Evolutionary conservation across 768 basidiomycete genomes (phyloP), one percentile per base, ranked within the genome.

Genomic region (Boletellus ananiceps): DNA sequence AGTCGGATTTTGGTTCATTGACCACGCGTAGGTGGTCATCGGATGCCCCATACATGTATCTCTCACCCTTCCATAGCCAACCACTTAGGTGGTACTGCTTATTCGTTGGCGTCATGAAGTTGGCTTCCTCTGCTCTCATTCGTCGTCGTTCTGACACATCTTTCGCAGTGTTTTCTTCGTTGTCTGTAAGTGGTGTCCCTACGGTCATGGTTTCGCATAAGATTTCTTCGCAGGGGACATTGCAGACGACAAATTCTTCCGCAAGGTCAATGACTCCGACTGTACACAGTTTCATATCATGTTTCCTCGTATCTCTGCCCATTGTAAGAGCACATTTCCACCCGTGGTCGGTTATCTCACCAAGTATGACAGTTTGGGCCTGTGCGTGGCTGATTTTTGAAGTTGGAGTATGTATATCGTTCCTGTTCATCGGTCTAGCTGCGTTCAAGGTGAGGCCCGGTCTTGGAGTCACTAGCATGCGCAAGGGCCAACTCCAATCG

Each of bases 1-100:
- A 40, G 79, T 97, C 49, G 93, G 90, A 0, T 89, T 97, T 57
- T 96, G 94, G 93, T 96, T 95, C 65, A 82, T 93, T 38, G 91
- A 86, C 62, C 94, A 97, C 66, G 93, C 77, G 91, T 86, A 66
- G 57, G 84, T 75, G 45, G 54, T 48, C 16, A 18, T 40, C 23
- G 15, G 36, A 33, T 35, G 25, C 16, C 21, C 41, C 55, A 1
- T 43, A 48, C 52, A 19, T 32, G 29, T 41, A 42, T 52, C 32
- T 54, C 41, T 42, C 33, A 61, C 44, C 16, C 44, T 23, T 43
- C 8, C 52, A 48, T 56, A 93, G 84, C 37, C 83, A 83, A 69
- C 86, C 88, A 38, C 69, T 95, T 47, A 76, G 93, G 46, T 92
- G 86, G 86, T 89, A 87, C 56, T 85, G 84, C 59, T 74, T 89